Evolutionary conservation across 2,329 filamentous ascomycete genomes (phyloP).

Genomic region (Aspergillus amoenus): DNA sequence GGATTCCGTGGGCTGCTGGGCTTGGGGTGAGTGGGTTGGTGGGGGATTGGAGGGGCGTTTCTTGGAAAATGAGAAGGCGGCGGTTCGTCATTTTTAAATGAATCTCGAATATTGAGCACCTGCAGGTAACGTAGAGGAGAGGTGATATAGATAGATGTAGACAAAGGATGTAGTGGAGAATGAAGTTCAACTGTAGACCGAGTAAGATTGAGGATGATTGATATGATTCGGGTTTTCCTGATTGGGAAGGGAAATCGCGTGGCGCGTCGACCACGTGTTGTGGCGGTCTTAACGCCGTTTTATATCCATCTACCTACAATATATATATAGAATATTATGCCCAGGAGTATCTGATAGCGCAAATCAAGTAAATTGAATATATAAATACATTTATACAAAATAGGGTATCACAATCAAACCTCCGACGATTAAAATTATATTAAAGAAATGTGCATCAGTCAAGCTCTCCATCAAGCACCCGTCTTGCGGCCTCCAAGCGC

Average conservation of each 20-base stretch:
- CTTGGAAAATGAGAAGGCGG: slow-evolving; percentile 40
- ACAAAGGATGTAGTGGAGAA: too few species aligned
- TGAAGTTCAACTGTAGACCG: neutral
- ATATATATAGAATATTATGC: neutral
- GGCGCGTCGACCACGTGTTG: slow-evolving; percentile 8
- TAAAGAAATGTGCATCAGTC: slow-evolving; percentile 16
- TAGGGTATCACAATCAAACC: slow-evolving; percentile 12
- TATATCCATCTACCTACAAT: neutral
- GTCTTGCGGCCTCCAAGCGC: slow-evolving; percentile 71
- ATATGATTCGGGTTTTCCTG: slow-evolving; percentile 1
- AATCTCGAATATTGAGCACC: slow-evolving; percentile 3
- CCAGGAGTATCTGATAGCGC: neutral
- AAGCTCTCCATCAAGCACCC: slow-evolving; percentile 69
- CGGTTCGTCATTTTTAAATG: slow-evolving; percentile 10
- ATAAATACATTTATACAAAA: slow-evolving; percentile 3
- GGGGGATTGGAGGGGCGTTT: slow-evolving; percentile 31
- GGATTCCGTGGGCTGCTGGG: neutral
- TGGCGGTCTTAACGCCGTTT: neutral
- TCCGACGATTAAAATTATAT: slow-evolving; percentile 5
- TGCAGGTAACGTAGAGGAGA: neutral
- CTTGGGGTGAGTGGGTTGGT: slow-evolving; percentile 19
- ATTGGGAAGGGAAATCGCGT: slow-evolving; percentile 1
- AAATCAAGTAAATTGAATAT: neutral
- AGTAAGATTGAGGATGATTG: neutral
- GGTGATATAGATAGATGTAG: neutral